Evolutionary conservation across 345 rosid species (phyloP).

Genomic region (Salix koriyanagi): DNA sequence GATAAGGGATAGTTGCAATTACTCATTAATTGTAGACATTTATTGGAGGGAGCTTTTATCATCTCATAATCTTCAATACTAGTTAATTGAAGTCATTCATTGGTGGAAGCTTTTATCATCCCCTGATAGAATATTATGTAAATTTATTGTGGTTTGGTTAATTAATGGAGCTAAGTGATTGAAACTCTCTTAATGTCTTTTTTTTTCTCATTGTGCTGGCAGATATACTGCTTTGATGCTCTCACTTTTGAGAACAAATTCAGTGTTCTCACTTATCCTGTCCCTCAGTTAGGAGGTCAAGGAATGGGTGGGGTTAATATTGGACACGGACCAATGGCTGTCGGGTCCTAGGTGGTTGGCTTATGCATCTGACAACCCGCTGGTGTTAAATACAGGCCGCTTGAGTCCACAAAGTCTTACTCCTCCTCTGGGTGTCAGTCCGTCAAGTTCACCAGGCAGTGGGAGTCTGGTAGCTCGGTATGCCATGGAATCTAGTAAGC

Average conservation of each 20-base stretch:
- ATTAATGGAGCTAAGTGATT: conserved; percentile 2
- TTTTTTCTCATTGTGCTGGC: conserved; percentile 31
- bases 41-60: conserved; percentile 10
- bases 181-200: conserved; percentile 5
- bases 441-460: conserved; percentile 86
- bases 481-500: conserved; percentile 80
- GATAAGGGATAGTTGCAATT: conserved; percentile 8
- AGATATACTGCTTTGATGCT: conserved; percentile 97
- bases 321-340: conserved; percentile 97
- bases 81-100: conserved; percentile 6
- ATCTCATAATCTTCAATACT: not conserved
- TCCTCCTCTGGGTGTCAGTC: conserved; percentile 87
- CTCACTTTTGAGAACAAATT: conserved; percentile 88
- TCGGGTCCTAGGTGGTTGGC: conserved; percentile 97
- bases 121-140: not conserved
- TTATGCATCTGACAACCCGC: conserved; percentile 80
- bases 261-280: conserved; percentile 87
- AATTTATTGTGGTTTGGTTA: conserved; percentile 8
- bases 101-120: conserved; percentile 5
- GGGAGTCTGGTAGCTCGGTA: conserved; percentile 87
- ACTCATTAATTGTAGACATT: conserved; percentile 2
- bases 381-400: conserved; percentile 71
- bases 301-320: conserved; percentile 67
- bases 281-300: conserved; percentile 81
- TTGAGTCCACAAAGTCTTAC: conserved; percentile 92